Evolutionary conservation across 768 basidiomycete species (phyloP).

Genomic region (Boletus edulis): DNA sequence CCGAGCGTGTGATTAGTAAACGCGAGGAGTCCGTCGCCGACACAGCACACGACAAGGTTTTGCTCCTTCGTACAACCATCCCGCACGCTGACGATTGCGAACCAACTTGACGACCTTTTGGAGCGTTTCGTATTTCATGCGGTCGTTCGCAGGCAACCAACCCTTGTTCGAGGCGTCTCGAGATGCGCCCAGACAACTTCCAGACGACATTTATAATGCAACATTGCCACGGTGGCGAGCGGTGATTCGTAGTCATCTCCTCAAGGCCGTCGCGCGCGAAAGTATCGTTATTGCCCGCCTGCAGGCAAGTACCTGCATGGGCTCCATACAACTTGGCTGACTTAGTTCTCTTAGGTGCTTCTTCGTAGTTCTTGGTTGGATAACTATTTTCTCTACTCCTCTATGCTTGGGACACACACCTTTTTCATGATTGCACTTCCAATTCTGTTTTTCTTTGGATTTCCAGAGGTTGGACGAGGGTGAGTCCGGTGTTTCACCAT

Average conservation of each 20-base stretch:
- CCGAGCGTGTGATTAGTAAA: too few species aligned
- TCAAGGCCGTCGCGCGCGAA: conserved; percentile 56
- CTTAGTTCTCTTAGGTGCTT: conserved; percentile 35
- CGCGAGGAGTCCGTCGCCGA: too few species aligned
- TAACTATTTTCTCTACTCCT: conserved; percentile 80
- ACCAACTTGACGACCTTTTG: not conserved
- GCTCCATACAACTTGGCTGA: not conserved
- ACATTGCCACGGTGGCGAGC: conserved; percentile 68
- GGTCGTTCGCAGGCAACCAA: not conserved
- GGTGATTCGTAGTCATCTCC: conserved; percentile 50
- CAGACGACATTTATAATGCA: conserved; percentile 59
- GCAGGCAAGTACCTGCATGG: conserved; percentile 54
- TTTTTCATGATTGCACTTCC: conserved; percentile 94
- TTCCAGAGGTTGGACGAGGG: conserved; percentile 68
- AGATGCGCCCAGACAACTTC: conserved; percentile 14
- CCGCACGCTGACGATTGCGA: not conserved
- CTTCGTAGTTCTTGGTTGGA: conserved; percentile 71
- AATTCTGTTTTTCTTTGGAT: conserved; percentile 85
- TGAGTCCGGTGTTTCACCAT: conserved; percentile 34
- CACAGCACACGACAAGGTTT: not conserved
- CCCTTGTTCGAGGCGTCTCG: not conserved
- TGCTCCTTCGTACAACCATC: not conserved
- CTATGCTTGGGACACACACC: conserved; percentile 78
- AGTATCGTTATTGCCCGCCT: conserved; percentile 58
- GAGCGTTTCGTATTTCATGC: not conserved